These are phyloP conservation scores for Mantamonas sphyraenae DNA, from an alignment of 78 protist species.

Conservation along the genomic window DNA sequence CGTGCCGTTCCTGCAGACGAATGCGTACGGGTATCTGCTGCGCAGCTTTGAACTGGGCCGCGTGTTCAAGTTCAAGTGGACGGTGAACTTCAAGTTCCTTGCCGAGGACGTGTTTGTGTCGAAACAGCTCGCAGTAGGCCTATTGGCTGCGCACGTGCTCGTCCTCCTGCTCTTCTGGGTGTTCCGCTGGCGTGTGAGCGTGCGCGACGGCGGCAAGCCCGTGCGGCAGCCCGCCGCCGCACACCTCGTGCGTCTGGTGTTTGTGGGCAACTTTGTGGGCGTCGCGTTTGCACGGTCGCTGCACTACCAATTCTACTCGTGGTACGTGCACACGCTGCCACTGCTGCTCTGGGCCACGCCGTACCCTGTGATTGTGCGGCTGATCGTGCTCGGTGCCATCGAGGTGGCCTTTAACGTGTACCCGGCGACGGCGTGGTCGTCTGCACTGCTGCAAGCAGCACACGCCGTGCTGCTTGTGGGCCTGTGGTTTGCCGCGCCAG, in stretches of 20 bases:
- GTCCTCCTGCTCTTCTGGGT: constrained; percentile 33
- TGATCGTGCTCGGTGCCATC: neutral
- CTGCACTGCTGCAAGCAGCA: neutral
- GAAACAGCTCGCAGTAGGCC: constrained; percentile 20
- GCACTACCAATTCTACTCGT: constrained; percentile 90
- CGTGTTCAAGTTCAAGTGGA: constrained; percentile 47
- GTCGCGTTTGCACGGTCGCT: constrained; percentile 70
- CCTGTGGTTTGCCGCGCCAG: neutral
- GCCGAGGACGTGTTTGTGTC: constrained; percentile 37
- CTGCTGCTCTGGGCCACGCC: constrained; percentile 61
- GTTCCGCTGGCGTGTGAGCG: constrained; percentile 5
- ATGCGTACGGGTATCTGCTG: constrained; percentile 41
- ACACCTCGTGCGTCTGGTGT: constrained; percentile 28
- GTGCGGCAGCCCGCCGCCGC: neutral
- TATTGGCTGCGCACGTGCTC: constrained; percentile 42
- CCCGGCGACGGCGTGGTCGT: neutral
- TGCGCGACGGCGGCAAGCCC: neutral
- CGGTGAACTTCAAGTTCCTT: constrained; percentile 79
- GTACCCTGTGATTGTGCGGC: neutral
- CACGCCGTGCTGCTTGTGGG: neutral
- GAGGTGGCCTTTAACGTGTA: neutral
- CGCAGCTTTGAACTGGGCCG: constrained; percentile 68
- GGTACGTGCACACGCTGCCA: constrained; percentile 85
- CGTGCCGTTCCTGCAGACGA: constrained; percentile 56
- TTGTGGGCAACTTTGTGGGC: constrained; percentile 76